These are phyloP conservation scores for Acacia pycnantha DNA, from an alignment of 331 rosid genomes.

Conservation along the genomic window DNA sequence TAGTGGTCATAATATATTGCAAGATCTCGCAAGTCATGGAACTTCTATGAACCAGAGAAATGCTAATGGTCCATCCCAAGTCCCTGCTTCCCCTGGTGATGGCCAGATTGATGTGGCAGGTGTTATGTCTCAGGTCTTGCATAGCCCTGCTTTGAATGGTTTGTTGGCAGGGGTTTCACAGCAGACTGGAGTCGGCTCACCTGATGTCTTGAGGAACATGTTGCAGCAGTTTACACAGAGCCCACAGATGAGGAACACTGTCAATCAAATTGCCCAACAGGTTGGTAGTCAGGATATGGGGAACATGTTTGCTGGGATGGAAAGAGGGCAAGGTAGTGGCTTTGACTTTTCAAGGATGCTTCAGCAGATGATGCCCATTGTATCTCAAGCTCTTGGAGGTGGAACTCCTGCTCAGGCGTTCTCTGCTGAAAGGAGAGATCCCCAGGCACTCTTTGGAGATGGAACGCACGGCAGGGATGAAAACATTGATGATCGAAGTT, in stretches of 20 bases:
- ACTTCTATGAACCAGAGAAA: conserved; percentile 46
- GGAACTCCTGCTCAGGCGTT: conserved; percentile 39
- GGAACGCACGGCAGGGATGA: conserved; percentile 36
- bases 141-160: conserved; percentile 88
- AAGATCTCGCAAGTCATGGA: conserved; percentile 54
- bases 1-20: conserved; percentile 65
- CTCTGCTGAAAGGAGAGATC: conserved; percentile 49
- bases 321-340: conserved; percentile 77
- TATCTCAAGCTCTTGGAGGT: conserved; percentile 75
- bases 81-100: conserved; percentile 32
- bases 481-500: conserved; percentile 39
- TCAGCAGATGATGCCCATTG: conserved; percentile 98
- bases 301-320: conserved; percentile 69
- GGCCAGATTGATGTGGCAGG: conserved; percentile 66
- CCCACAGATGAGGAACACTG: conserved; percentile 84
- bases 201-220: conserved; percentile 86
- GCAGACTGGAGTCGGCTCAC: conserved; percentile 87
- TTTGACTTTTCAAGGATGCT: conserved; percentile 81
- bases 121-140: conserved; percentile 90
- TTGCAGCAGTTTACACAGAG: conserved; percentile 88
- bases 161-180: conserved; percentile 83
- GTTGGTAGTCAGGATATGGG: conserved; percentile 76
- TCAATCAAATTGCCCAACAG: conserved; percentile 82
- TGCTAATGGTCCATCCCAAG: conserved; percentile 40
- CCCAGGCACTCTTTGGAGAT: conserved; percentile 32